These are phyloP conservation scores for Talaromyces sp. DNA, from an alignment of 2,329 filamentous ascomycete genomes.

Conservation along the genomic window DNA sequence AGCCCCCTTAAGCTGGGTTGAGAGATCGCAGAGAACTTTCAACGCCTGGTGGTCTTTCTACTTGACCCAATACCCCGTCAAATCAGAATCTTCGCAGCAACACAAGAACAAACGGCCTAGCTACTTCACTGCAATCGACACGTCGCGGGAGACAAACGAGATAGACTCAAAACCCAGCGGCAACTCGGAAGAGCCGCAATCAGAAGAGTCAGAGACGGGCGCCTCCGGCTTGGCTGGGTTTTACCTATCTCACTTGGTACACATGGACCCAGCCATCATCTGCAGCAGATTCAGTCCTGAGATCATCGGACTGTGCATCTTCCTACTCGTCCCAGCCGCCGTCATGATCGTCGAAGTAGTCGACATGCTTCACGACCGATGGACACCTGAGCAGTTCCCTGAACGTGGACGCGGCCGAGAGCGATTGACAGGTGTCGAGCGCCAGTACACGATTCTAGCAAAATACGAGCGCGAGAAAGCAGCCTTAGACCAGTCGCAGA, in stretches of 20 bases:
- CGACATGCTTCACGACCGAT: slow-evolving; percentile 11
- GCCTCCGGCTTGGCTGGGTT: background rate
- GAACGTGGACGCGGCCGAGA: slow-evolving; percentile 15
- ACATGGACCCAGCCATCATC: slow-evolving; percentile 5
- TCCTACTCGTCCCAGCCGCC: slow-evolving; percentile 17
- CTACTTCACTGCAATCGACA: background rate
- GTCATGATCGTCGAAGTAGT: slow-evolving; percentile 16
- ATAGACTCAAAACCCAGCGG: background rate
- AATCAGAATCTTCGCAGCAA: background rate
- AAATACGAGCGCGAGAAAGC: slow-evolving; percentile 16
- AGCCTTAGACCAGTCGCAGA: slow-evolving; percentile 7
- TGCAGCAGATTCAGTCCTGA: slow-evolving; percentile 14
- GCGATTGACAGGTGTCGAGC: slow-evolving; percentile 15
- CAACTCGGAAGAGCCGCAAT: background rate
- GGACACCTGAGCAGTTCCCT: slow-evolving; percentile 15
- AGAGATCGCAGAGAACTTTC: background rate
- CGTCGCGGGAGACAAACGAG: background rate
- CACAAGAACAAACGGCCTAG: background rate
- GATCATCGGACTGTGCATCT: slow-evolving; percentile 16
- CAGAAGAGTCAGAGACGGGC: background rate
- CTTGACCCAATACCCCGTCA: background rate
- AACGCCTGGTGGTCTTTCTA: slow-evolving; percentile 6
- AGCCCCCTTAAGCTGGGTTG: background rate
- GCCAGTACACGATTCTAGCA: slow-evolving; percentile 14
- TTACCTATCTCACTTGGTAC: background rate